Conservation (phyloP, 768 basidiomycete genomes). For the Paxillus rubicundulus region DNA sequence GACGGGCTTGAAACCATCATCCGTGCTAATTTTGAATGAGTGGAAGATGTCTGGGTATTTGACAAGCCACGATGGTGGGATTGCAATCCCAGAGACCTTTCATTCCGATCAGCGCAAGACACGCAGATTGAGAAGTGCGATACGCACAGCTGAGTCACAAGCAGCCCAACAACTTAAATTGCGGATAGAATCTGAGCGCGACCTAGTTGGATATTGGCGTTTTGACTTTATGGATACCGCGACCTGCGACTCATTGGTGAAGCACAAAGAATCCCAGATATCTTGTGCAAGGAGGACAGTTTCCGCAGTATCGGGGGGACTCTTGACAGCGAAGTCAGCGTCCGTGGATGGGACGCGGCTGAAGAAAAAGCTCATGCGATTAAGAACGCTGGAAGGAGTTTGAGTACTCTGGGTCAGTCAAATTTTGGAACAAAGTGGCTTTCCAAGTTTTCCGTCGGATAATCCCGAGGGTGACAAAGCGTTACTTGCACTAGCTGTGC, state of each 20-base stretch:
- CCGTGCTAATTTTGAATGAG: slow-evolving; percentile 11
- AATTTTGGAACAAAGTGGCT: too few relatives aligned
- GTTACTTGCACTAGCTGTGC: background rate
- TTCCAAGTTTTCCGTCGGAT: too few relatives aligned
- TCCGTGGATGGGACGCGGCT: slow-evolving; percentile 21
- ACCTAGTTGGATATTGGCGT: slow-evolving; percentile 2
- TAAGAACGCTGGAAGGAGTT: background rate
- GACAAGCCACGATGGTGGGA: slow-evolving; percentile 43
- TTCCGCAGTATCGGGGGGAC: slow-evolving; percentile 3
- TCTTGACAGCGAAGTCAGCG: slow-evolving; percentile 29
- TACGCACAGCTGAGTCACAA: slow-evolving; percentile 38
- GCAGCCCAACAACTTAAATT: slow-evolving; percentile 36
- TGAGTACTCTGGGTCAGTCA: too few relatives aligned
- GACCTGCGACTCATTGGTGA: slow-evolving; percentile 8
- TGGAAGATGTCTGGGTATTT: slow-evolving; percentile 37
- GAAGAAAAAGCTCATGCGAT: slow-evolving; percentile 39
- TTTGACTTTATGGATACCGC: slow-evolving; percentile 27
- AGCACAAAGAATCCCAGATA: slow-evolving; percentile 32
- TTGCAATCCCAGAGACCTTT: slow-evolving; percentile 31
- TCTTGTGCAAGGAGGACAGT: slow-evolving; percentile 30
- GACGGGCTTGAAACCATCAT: slow-evolving; percentile 15
- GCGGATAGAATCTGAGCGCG: background rate
- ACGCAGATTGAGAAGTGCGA: background rate
- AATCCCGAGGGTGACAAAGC: too few relatives aligned
- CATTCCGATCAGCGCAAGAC: slow-evolving; percentile 23